phyloP scores from a whole-genome alignment of 2,329 filamentous ascomycete genomes.

The Trichoderma sp. region DNA sequence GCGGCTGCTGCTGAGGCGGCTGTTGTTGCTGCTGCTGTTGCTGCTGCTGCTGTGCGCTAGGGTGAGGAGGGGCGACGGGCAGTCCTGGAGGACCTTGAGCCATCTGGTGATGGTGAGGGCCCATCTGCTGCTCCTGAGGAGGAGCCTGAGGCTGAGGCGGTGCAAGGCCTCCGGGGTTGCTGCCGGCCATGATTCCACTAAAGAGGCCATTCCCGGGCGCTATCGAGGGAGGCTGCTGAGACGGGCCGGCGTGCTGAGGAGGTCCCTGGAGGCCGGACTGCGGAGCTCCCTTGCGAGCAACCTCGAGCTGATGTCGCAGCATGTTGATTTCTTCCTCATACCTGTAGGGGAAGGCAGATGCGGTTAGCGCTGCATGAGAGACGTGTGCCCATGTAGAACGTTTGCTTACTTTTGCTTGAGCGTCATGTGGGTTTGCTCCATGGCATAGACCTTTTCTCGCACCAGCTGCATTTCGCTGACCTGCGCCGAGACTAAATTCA shows the following conservation, averaged over 20 bases:
- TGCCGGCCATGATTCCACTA: slow-evolving; percentile 91
- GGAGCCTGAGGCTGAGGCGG: slow-evolving; percentile 74
- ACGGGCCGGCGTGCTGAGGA: slow-evolving; percentile 72
- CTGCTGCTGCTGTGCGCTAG: slow-evolving; percentile 56
- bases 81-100: slow-evolving; percentile 72
- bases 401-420: slow-evolving; percentile 83
- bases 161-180: slow-evolving; percentile 77
- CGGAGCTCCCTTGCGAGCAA: slow-evolving; percentile 63
- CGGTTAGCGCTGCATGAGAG: slow-evolving; percentile 16
- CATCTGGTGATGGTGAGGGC: slow-evolving; percentile 53
- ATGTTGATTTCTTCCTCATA: slow-evolving; percentile 90
- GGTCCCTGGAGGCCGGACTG: slow-evolving; percentile 63
- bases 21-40: slow-evolving; percentile 19
- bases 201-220: slow-evolving; percentile 91
- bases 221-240: slow-evolving; percentile 83
- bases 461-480: slow-evolving; percentile 95
- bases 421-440: slow-evolving; percentile 84
- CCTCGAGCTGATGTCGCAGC: slow-evolving; percentile 82
- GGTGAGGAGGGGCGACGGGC: slow-evolving; percentile 56
- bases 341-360: slow-evolving; percentile 46
- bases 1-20: slow-evolving; percentile 57
- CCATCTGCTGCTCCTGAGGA: slow-evolving; percentile 61
- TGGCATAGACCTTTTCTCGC: slow-evolving; percentile 84
- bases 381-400: neutral
- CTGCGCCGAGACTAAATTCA: slow-evolving; percentile 72